These are phyloP conservation scores for Fusarium sp. DNA, from an alignment of 2,329 filamentous ascomycete genomes.

Conservation along the genomic window DNA sequence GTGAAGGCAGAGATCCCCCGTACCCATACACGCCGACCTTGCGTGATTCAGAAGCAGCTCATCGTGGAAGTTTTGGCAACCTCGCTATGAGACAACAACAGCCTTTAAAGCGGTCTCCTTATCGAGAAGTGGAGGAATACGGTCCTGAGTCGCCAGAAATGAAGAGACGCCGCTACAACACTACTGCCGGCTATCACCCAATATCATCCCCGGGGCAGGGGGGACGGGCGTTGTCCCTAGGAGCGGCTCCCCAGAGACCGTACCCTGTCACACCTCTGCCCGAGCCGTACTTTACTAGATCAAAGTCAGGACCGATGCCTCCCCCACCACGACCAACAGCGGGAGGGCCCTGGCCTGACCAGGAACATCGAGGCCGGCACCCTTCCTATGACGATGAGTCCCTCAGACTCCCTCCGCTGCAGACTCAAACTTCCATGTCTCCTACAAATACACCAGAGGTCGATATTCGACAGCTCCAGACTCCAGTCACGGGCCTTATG, in stretches of 20 bases:
- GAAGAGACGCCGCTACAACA: slow-evolving; percentile 73
- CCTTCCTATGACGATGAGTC: slow-evolving; percentile 64
- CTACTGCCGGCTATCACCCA: slow-evolving; percentile 50
- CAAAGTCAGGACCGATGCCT: slow-evolving; percentile 60
- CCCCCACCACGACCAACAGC: slow-evolving; percentile 64
- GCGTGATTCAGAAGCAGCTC: slow-evolving; percentile 40
- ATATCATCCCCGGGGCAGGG: slow-evolving; percentile 26
- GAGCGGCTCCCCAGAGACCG: slow-evolving; percentile 33
- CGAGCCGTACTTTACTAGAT: slow-evolving; percentile 49
- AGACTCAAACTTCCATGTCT: slow-evolving; percentile 56
- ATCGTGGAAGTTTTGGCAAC: slow-evolving; percentile 46
- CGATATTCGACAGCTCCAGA: slow-evolving; percentile 45
- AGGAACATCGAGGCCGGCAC: slow-evolving; percentile 53
- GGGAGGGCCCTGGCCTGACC: slow-evolving; percentile 47
- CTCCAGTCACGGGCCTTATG: slow-evolving; percentile 46
- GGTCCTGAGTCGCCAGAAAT: slow-evolving; percentile 61
- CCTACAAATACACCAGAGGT: slow-evolving; percentile 42
- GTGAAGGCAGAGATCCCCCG: slow-evolving; percentile 36
- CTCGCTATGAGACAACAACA: slow-evolving; percentile 38
- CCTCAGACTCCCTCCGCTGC: slow-evolving; percentile 64
- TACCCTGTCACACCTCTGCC: slow-evolving; percentile 46
- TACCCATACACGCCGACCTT: slow-evolving; percentile 39
- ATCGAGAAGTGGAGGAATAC: slow-evolving; percentile 52
- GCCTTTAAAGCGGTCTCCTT: slow-evolving; percentile 36
- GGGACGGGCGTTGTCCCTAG: slow-evolving; percentile 40